A percentile compares a stretch with the other conserved stretches of the same genome.
These are phyloP conservation scores for Phoma sp. DNA, from an alignment of 2,329 filamentous ascomycete genomes.

Conservation along the genomic window DNA sequence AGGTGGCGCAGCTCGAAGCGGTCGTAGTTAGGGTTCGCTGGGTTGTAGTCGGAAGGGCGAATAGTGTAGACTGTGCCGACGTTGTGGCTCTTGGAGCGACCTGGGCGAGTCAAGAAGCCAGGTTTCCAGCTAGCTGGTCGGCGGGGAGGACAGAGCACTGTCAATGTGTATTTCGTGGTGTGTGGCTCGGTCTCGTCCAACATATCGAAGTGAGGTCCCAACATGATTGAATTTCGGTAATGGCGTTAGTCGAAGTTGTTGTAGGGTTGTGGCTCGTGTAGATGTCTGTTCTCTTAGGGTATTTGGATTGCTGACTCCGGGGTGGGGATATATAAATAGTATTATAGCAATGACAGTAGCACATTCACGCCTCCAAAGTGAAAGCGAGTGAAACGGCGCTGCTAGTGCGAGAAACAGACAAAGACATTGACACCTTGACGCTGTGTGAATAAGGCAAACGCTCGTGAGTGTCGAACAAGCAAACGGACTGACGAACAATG, in stretches of 20 bases:
- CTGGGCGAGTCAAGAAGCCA: slow-evolving; percentile 22
- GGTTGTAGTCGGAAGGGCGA: slow-evolving; percentile 13
- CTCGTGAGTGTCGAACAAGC: neutral
- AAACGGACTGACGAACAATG: neutral
- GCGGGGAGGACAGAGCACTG: slow-evolving; percentile 26
- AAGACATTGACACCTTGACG: neutral
- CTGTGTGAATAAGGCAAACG: neutral
- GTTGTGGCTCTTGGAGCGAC: slow-evolving; percentile 1
- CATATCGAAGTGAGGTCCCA: slow-evolving; percentile 27
- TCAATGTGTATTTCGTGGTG: slow-evolving; percentile 33
- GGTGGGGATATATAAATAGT: no score
- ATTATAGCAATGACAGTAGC: neutral
- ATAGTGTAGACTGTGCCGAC: slow-evolving; percentile 12
- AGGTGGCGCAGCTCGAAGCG: slow-evolving; percentile 25
- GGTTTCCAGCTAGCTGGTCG: slow-evolving; percentile 29
- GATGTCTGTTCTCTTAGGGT: no score
- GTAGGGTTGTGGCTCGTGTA: neutral
- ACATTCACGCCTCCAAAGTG: neutral
- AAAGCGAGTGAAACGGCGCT: neutral
- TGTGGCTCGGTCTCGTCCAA: slow-evolving; percentile 28
- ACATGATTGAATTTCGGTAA: neutral
- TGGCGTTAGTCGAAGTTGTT: neutral
- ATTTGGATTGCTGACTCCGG: no score
- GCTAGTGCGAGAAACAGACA: neutral
- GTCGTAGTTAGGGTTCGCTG: slow-evolving; percentile 21